phyloP scores from a whole-genome alignment of 257 asterid species.

The Nicotiana undulata region DNA sequence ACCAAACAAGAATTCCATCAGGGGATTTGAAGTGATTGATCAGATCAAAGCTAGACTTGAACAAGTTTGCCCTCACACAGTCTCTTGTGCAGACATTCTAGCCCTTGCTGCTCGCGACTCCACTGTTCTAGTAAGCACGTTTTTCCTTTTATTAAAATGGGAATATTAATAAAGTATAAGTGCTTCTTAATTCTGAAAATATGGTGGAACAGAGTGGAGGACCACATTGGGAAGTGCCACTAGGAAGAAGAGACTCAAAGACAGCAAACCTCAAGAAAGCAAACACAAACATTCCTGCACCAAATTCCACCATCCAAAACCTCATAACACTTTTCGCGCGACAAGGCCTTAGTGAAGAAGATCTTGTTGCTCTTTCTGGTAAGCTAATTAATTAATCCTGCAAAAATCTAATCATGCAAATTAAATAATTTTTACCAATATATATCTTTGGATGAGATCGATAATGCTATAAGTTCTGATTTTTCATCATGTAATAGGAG shows the following conservation, averaged over 20 bases:
- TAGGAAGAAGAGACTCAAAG: slow-evolving; percentile 72
- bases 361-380: slow-evolving; percentile 82
- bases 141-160: not conserved
- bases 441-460: no score
- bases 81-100: slow-evolving; percentile 73
- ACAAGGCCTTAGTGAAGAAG: slow-evolving; percentile 55
- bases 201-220: slow-evolving; percentile 64
- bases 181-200: not conserved
- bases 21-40: slow-evolving; percentile 67
- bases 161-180: not conserved
- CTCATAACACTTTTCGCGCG: slow-evolving; percentile 37
- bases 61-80: slow-evolving; percentile 63
- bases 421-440: no score
- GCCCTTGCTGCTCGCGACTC: slow-evolving; percentile 76
- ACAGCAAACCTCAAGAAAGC: slow-evolving; percentile 49
- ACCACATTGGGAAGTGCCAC: slow-evolving; percentile 75
- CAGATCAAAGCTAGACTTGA: slow-evolving; percentile 63
- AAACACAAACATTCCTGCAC: slow-evolving; percentile 55
- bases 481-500: slow-evolving; percentile 27
- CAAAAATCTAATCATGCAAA: not conserved
- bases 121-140: slow-evolving; percentile 35
- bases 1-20: slow-evolving; percentile 61
- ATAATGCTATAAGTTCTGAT: no score
- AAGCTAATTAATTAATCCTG: not conserved
- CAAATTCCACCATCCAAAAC: slow-evolving; percentile 62